Evolutionary conservation across 2,329 filamentous ascomycete species (phyloP).

Genomic region (Monilinia laxa): DNA sequence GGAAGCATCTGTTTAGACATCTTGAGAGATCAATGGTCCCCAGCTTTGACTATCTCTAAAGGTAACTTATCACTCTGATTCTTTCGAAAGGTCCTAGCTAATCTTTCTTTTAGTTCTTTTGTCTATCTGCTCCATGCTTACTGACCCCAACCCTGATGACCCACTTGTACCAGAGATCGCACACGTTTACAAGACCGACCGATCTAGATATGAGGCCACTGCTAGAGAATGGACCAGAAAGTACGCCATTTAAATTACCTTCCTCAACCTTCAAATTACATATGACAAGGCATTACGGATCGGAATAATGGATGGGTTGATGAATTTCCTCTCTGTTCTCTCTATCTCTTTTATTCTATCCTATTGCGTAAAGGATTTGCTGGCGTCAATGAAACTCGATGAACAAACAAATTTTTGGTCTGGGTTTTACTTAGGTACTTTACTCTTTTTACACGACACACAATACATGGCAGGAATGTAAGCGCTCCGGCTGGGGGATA

Average conservation of each 20-base stretch:
- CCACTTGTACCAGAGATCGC: constrained; percentile 98
- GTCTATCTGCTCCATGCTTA: constrained; percentile 99
- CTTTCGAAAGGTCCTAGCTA: constrained; percentile 4
- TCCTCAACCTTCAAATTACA: constrained; percentile 19
- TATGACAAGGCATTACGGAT: constrained; percentile 19
- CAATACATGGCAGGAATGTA: constrained; percentile 13
- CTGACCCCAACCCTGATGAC: constrained; percentile 98
- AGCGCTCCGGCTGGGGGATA: constrained; percentile 11
- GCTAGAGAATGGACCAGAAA: constrained; percentile 98
- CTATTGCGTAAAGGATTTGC: constrained; percentile 34
- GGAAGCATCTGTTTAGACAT: constrained; percentile 99
- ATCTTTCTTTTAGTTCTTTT: constrained; percentile 67
- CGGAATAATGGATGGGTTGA: constrained; percentile 22
- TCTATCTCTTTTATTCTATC: constrained; percentile 25
- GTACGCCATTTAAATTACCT: constrained; percentile 76
- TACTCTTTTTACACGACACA: constrained; percentile 26
- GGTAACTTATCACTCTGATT: constrained; percentile 55
- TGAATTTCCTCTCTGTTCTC: constrained; percentile 30
- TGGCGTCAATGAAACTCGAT: constrained; percentile 34
- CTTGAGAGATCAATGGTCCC: constrained; percentile 98
- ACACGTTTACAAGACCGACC: constrained; percentile 99
- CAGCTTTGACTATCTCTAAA: constrained; percentile 97
- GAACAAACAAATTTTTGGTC: constrained; percentile 25
- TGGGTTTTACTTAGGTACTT: constrained; percentile 24
- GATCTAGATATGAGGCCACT: constrained; percentile 91